Evolutionary conservation across 2,329 filamentous ascomycete species (phyloP).

Genomic region (Beauveria sp.): DNA sequence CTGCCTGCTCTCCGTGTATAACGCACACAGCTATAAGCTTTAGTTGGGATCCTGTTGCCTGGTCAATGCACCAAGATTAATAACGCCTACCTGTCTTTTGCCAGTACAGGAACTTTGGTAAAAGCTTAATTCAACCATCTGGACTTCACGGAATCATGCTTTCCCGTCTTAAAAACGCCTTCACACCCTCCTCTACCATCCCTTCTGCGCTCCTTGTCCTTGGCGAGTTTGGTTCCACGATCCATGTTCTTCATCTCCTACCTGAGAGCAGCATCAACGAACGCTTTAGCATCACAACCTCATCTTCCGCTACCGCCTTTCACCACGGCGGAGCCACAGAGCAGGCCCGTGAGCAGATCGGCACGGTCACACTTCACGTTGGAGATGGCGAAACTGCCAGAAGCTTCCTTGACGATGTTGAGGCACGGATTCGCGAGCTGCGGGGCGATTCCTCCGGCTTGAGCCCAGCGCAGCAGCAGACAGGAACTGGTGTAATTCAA

Average conservation of each 20-base stretch:
- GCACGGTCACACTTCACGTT: constrained; percentile 1
- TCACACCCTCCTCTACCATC: background rate
- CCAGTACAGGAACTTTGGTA: background rate
- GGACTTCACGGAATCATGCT: background rate
- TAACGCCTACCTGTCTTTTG: too few relatives aligned
- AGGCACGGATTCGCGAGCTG: background rate
- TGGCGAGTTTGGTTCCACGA: background rate
- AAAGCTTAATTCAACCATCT: background rate
- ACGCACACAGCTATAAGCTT: too few relatives aligned
- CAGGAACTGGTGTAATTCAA: background rate
- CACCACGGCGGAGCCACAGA: background rate
- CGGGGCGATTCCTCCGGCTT: background rate
- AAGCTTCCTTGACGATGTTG: constrained; percentile 4
- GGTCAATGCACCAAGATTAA: too few relatives aligned
- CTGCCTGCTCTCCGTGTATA: too few relatives aligned
- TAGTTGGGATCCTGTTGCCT: too few relatives aligned
- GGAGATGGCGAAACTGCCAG: constrained; percentile 6
- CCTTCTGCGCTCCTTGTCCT: constrained; percentile 7
- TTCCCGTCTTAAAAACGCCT: background rate
- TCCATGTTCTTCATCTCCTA: constrained; percentile 1
- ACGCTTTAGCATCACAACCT: background rate
- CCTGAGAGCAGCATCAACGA: background rate
- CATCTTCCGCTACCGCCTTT: background rate
- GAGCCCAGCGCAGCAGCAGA: background rate
- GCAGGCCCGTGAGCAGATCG: constrained; percentile 2